These are phyloP conservation scores for Talaromyces sp. DNA, from an alignment of 2,329 filamentous ascomycete genomes.

Conservation along the genomic window DNA sequence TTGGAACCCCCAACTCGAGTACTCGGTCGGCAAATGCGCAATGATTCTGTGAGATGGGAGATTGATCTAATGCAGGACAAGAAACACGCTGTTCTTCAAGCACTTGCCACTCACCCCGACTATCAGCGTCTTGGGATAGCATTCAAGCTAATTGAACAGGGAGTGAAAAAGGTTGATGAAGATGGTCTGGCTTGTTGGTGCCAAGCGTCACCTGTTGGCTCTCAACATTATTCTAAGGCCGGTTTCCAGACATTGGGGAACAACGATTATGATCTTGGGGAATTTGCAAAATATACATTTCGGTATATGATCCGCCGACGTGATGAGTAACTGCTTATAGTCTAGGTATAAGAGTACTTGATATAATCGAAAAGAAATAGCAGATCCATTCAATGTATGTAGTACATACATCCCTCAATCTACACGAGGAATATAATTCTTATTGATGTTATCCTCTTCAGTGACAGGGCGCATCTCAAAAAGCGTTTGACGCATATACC, in stretches of 20 bases:
- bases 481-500: constrained; percentile 33
- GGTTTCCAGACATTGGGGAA: not conserved
- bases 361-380: no score
- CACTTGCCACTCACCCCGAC: not conserved
- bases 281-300: not conserved
- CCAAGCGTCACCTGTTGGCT: constrained; percentile 1
- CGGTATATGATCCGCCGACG: not conserved
- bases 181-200: not conserved
- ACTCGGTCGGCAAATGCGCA: not conserved
- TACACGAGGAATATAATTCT: not conserved
- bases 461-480: constrained; percentile 32
- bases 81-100: not conserved
- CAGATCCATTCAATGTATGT: no score
- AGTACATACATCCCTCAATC: no score
- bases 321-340: not conserved
- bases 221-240: not conserved
- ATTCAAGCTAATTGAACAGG: not conserved
- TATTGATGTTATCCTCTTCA: not conserved
- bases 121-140: not conserved
- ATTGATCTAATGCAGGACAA: not conserved
- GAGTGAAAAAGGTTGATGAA: not conserved
- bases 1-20: not conserved
- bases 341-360: not conserved
- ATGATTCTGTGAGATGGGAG: not conserved
- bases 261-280: not conserved